These are phyloP conservation scores for Priceomyces carsonii DNA, from an alignment of 805 yeast genomes.

Conservation along the genomic window DNA sequence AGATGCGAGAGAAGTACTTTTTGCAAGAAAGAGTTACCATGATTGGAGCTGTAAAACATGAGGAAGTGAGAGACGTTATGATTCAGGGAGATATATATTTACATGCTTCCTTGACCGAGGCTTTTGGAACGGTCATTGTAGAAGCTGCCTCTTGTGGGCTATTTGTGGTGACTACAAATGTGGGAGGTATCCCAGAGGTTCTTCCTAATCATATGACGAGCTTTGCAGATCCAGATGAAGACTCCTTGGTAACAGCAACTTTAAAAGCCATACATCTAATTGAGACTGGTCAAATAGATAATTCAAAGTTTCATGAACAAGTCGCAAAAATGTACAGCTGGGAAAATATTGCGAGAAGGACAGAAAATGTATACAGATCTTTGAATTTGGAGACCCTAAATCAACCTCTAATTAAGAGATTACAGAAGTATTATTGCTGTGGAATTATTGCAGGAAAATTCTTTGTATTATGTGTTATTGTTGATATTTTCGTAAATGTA, in stretches of 20 bases:
- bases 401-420: conserved; percentile 56
- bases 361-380: conserved; percentile 75
- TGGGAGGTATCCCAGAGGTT: conserved; percentile 98
- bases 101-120: conserved; percentile 94
- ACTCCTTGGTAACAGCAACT: conserved; percentile 72
- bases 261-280: conserved; percentile 66
- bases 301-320: conserved; percentile 74
- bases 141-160: conserved; percentile 98
- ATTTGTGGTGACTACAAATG: conserved; percentile 89
- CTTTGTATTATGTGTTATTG: conserved; percentile 76
- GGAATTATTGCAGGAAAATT: conserved; percentile 87
- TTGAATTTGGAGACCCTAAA: conserved; percentile 41
- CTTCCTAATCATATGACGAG: conserved; percentile 91
- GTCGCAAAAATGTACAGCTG: conserved; percentile 86
- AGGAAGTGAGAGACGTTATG: conserved; percentile 91
- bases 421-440: conserved; percentile 65
- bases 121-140: conserved; percentile 94
- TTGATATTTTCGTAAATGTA: conserved; percentile 67
- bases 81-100: conserved; percentile 89
- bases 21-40: conserved; percentile 85
- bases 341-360: conserved; percentile 83
- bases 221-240: conserved; percentile 86
- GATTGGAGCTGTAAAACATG: conserved; percentile 87
- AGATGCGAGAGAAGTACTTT: conserved; percentile 84
- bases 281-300: conserved; percentile 60